Evolutionary conservation across 2,329 filamentous ascomycete genomes (phyloP), one percentile per base, ranked within the genome.

Genomic region (Chaetomiaceae sp.): DNA sequence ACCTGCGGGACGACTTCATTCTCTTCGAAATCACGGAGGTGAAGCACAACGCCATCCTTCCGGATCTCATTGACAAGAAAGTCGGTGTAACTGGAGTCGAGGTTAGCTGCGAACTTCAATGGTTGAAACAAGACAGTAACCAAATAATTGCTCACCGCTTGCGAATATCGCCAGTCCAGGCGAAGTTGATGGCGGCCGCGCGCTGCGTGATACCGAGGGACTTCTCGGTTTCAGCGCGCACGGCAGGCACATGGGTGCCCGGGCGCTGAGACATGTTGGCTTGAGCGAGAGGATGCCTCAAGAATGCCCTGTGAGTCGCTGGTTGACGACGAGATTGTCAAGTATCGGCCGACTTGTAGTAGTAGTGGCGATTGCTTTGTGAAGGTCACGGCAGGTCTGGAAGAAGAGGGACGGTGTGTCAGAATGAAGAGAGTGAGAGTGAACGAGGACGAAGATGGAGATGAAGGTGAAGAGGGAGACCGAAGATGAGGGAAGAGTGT

Each of bases 1-100:
- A 59, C 57, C 46, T 49, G 37, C 7, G 44, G 47, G 21, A 37
- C 44, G n/a, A 31, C 17, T 19, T 56, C 47, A 5, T 40, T 41
- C 33, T 60, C 56, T 10, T 56, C 48, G 25, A 55, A 65, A 25
- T 68, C 64, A 4, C 49, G 74, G 43, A 96, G 73, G 66, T 92
- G 89, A 46, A 93, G 67, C 13, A 95, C 87, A 48, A 82, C 70
- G 14, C 90, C 90, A 62, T 86, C 80, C 25, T 84, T 82, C 17
- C 79, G 73, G 55, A 96, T 92, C 68, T 96, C 91, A 63, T 95
- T 91, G 60, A 96, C 91, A 60, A 93, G 75, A 62, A 96, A 96
- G 66, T 96, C 91, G 4, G 90, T 92, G 68, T 91, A 96, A 58
- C 89, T 82, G 10, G n/a, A 40, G 7, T 4, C 27, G 16, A 35